These are phyloP conservation scores for Collybia sordida DNA, from an alignment of 768 basidiomycete species.

Conservation along the genomic window DNA sequence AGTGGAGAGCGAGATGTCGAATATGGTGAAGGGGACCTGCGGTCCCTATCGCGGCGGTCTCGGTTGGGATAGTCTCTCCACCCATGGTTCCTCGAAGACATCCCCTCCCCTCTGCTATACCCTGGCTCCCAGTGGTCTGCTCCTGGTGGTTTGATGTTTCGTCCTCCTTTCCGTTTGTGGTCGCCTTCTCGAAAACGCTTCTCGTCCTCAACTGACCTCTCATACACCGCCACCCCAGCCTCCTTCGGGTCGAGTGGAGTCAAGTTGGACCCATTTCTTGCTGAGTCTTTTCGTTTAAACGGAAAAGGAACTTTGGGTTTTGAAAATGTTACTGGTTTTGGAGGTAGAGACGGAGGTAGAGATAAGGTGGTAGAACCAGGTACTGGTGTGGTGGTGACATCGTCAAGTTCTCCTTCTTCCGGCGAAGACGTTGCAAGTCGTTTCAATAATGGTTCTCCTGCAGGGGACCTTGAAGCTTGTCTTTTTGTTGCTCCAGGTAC, in stretches of 20 bases:
- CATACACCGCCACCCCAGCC: conserved; percentile 29
- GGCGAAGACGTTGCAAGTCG: conserved; percentile 64
- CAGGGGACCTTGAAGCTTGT: conserved; percentile 53
- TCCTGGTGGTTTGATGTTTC: conserved; percentile 6
- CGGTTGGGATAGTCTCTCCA: conserved; percentile 21
- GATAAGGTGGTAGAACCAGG: conserved; percentile 17
- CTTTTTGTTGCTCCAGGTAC: conserved; percentile 47
- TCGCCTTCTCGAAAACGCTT: conserved; percentile 38
- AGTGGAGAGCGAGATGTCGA: conserved; percentile 34
- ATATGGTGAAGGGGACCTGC: conserved; percentile 21
- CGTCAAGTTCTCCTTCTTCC: conserved; percentile 84
- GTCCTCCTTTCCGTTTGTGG: conserved; percentile 19
- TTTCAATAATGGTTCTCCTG: conserved; percentile 50
- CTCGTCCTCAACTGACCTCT: conserved; percentile 47
- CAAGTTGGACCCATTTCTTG: conserved; percentile 14
- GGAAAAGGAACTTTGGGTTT: conserved; percentile 68
- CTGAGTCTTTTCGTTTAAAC: conserved; percentile 59
- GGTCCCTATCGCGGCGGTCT: conserved; percentile 25
- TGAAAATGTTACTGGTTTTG: conserved; percentile 28
- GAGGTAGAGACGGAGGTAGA: conserved; percentile 28
- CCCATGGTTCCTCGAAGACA: conserved; percentile 16
- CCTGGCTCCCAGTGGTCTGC: conserved; percentile 41
- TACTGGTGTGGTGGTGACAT: conserved; percentile 29
- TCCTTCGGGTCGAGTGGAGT: conserved; percentile 11
- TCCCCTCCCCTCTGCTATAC: conserved; percentile 16